Conservation (phyloP, 768 basidiomycete genomes). For the Leucosporidium scottii region DNA sequence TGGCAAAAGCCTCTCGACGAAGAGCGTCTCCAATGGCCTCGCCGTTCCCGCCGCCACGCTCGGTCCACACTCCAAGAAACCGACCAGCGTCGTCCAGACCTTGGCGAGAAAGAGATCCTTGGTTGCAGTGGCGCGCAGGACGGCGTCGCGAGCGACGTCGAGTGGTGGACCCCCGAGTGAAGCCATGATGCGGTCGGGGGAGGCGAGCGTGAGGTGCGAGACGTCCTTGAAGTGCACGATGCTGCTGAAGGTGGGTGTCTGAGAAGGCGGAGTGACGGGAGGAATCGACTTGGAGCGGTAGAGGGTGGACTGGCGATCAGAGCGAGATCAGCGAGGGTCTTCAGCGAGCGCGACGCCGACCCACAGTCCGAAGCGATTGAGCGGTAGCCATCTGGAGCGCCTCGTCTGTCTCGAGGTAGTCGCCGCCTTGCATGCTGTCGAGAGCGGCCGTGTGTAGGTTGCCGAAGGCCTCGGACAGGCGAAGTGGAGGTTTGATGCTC, state of each 20-base stretch:
- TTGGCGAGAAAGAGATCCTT: conserved; percentile 19
- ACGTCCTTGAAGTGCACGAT: conserved; percentile 33
- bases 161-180: conserved; percentile 13
- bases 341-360: not conserved
- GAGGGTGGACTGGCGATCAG: not conserved
- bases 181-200: not conserved
- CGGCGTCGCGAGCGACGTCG: conserved; percentile 18
- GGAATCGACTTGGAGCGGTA: not conserved
- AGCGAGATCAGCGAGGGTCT: not conserved
- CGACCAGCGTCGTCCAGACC: conserved; percentile 24
- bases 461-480: conserved; percentile 32
- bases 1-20: conserved; percentile 19
- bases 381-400: conserved; percentile 18
- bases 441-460: conserved; percentile 11
- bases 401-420: conserved; percentile 31
- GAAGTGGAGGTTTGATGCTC: conserved; percentile 5
- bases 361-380: conserved; percentile 9
- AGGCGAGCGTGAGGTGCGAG: conserved; percentile 27
- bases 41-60: not conserved
- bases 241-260: conserved; percentile 19
- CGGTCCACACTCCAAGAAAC: conserved; percentile 18
- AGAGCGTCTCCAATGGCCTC: conserved; percentile 8
- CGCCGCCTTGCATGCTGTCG: conserved; percentile 13
- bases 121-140: not conserved
- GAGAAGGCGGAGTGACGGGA: not conserved